These are phyloP conservation scores for Geotrichum histeridarum DNA, from an alignment of 1,139 yeast species.

Conservation along the genomic window DNA sequence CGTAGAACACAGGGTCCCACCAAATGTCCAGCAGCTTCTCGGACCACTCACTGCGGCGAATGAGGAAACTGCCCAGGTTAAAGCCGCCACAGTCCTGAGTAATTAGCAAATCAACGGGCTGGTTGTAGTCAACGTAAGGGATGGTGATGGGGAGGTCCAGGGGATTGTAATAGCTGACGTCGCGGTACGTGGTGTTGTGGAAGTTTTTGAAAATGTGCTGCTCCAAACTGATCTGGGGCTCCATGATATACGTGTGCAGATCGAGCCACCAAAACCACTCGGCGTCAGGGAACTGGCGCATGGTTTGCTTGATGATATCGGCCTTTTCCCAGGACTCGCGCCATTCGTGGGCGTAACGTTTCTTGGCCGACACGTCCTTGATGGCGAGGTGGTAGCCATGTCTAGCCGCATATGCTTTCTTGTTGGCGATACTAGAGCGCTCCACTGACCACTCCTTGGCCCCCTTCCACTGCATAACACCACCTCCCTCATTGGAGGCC, in stretches of 20 bases:
- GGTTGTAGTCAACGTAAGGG: conserved; percentile 69
- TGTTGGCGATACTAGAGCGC: conserved; percentile 82
- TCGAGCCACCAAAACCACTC: conserved; percentile 99
- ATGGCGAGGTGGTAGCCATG: conserved; percentile 89
- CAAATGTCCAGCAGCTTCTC: conserved; percentile 79
- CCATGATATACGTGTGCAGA: conserved; percentile 92
- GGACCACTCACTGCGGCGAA: conserved; percentile 82
- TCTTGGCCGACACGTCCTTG: conserved; percentile 83
- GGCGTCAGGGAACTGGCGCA: conserved; percentile 89
- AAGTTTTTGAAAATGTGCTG: conserved; percentile 67
- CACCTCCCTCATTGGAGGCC: conserved; percentile 97
- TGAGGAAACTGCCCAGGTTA: conserved; percentile 82
- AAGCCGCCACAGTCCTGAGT: conserved; percentile 98
- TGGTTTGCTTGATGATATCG: conserved; percentile 84
- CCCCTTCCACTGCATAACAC: conserved; percentile 94
- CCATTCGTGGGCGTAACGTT: conserved; percentile 95
- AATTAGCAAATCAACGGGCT: conserved; percentile 70
- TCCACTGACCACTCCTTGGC: conserved; percentile 98
- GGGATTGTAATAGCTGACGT: conserved; percentile 67
- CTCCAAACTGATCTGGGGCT: conserved; percentile 78
- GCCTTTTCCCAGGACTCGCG: conserved; percentile 98
- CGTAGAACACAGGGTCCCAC: conserved; percentile 98
- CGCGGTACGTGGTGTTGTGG: conserved; percentile 66
- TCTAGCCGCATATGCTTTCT: conserved; percentile 75
- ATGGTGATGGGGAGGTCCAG: conserved; percentile 57